Evolutionary conservation across 1,284 basidiomycete genomes (phyloP).

Genomic region (Ustilago curta): DNA sequence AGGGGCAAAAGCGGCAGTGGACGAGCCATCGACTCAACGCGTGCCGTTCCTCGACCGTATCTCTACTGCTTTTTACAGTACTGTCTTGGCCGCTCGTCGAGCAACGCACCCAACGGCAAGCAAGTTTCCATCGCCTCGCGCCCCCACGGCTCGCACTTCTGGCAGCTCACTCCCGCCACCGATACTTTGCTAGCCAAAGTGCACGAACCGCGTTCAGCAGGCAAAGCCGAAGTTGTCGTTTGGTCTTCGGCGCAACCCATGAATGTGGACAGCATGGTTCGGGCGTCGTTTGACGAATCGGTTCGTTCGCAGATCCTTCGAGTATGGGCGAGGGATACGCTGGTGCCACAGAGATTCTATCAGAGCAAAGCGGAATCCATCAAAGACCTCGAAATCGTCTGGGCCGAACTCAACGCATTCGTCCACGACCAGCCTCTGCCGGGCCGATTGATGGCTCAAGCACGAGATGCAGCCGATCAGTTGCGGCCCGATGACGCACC

Average conservation of each 20-base stretch:
- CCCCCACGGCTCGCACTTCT: conserved; percentile 58
- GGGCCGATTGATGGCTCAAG: conserved; percentile 34
- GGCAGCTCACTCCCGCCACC: conserved; percentile 11
- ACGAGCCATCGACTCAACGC: conserved; percentile 24
- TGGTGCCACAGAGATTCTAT: conserved; percentile 70
- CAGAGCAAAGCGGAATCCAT: conserved; percentile 64
- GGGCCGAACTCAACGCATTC: conserved; percentile 73
- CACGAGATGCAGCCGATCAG: conserved; percentile 29
- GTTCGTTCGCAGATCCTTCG: conserved; percentile 73
- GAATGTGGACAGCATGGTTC: conserved; percentile 76
- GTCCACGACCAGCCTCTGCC: conserved; percentile 4
- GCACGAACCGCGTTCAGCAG: conserved; percentile 10
- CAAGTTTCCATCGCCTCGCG: neutral
- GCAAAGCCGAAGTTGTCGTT: conserved; percentile 84
- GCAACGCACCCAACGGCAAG: neutral
- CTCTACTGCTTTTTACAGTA: conserved; percentile 77
- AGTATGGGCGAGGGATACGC: conserved; percentile 82
- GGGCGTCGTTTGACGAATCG: conserved; percentile 53
- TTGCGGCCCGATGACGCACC: conserved; percentile 21
- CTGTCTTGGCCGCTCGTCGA: conserved; percentile 54
- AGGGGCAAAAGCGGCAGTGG: conserved; percentile 71
- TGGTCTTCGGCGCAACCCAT: conserved; percentile 87
- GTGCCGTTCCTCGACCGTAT: conserved; percentile 74
- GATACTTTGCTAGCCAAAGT: neutral
- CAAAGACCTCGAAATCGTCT: conserved; percentile 82